Evolutionary conservation across 176 grass and related monocot species (phyloP), one percentile per base, ranked within the genome.

Genomic region (Eleusine coracana): DNA sequence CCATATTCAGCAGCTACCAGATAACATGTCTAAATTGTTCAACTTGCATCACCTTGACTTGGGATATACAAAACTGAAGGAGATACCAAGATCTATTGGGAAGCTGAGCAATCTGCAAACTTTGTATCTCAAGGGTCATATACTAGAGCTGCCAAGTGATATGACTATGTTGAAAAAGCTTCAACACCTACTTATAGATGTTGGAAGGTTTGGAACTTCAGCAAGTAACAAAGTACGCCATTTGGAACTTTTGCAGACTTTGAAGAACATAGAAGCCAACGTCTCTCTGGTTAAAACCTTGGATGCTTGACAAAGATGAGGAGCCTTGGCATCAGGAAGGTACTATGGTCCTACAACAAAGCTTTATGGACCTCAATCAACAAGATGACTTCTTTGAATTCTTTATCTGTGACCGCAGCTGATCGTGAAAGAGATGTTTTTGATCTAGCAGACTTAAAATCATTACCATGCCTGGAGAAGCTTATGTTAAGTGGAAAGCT

Each of bases 101-200:
- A 86, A 80, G 45, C 83, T 88, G 70, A 20, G 38, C 5, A 85
- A 83, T 62, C 78, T 92, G 27, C 82, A 89, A 70, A 92, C 79
- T 4, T 46, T 89, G 45, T 74, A 89, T 70, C 76, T 86, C 13
- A 63, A 76, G 34, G 70, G 61, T 69, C 83, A 41, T 20, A 66
- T 92, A n/a, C 14, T 72, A 20, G 73, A 88, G 16, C 62, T 92
- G 7, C 90, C 90, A 2, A 58, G 68, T 55, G 82, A 59, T 3
- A 9, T 78, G 7, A 83, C 69, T 46, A 70, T 78, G 58, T 55
- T 91, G 68, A 78, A 37, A 31, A 88, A 78, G 38, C 81, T 88
- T 75, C 81, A 68, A 3, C 77, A 91, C 45, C 37, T 85, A 73
- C 71, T 77, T 37, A 50, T 80, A 55, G 56, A 70, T 79, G 54